A percentile compares a stretch with the other conserved stretches of the same genome.
These are phyloP conservation scores for Austropuccinia psidii DNA, from an alignment of 1,284 basidiomycete genomes.

Conservation along the genomic window DNA sequence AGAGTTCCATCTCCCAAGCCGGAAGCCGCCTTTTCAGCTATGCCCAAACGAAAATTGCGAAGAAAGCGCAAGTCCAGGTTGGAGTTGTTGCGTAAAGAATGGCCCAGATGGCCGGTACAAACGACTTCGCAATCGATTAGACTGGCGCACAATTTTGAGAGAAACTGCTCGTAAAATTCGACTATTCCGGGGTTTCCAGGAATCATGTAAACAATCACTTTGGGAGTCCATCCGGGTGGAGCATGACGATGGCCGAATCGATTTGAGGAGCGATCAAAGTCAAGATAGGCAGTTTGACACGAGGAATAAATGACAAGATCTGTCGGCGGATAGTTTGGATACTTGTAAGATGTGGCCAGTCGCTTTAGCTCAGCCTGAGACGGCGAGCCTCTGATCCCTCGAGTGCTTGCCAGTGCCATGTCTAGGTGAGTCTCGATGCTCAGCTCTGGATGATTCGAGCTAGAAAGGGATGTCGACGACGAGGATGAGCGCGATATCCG, in stretches of 20 bases:
- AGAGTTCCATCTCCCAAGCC: background rate
- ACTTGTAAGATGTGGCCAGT: constrained; percentile 2
- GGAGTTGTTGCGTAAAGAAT: constrained; percentile 19
- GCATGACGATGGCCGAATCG: background rate
- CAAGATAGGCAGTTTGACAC: background rate
- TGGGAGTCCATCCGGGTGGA: background rate
- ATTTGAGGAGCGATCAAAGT: background rate
- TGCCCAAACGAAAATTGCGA: background rate
- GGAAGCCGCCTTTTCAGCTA: too few relatives aligned
- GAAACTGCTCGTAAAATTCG: constrained; percentile 24
- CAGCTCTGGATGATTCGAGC: too few relatives aligned
- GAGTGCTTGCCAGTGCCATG: too few relatives aligned
- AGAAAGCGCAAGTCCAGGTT: constrained; percentile 16
- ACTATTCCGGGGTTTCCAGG: constrained; percentile 31
- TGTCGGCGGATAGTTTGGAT: background rate
- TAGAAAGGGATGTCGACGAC: too few relatives aligned
- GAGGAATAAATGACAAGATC: constrained; percentile 11
- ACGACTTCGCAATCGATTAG: constrained; percentile 14
- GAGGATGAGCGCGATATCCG: too few relatives aligned
- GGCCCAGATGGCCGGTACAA: constrained; percentile 18
- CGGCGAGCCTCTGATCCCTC: too few relatives aligned
- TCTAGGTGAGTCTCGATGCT: too few relatives aligned
- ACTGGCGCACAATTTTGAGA: background rate
- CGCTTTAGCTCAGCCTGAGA: background rate
- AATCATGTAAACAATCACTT: constrained; percentile 9